Base-by-base conservation (phyloP, 768 basidiomycete genomes). In the Russula abietina region DNA sequence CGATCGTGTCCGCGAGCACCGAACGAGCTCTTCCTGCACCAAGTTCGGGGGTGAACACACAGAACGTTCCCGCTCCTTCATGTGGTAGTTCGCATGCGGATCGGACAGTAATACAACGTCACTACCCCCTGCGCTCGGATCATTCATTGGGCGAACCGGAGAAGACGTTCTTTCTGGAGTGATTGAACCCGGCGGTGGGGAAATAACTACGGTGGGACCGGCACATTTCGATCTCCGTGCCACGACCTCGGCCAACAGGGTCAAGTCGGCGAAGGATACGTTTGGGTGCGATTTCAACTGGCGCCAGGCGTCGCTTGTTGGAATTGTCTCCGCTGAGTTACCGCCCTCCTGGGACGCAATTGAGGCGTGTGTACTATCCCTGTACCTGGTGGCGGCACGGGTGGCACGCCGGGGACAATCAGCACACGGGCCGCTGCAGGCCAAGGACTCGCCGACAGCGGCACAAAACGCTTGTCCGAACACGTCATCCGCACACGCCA, bases 401-500 rank as follows among this genome's bases (percentile, higher is more conserved):
- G n/a, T 65, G 57, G 69, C 71, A 64, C 76, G n/a, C n/a, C n/a
- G 73, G 2, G 87, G 85, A 66, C 85, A 89, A 67, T 81, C 77
- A 48, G 75, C 72, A 70, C 87, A 90, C 24, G 79, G 78, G 3
- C 76, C 66, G 12, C 76, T 72, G n/a, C 77, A 74, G 57, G 84
- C 79, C 17, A 87, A 74, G 32, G 86, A 81, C 64, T 85, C 79
- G 65, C 80, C 81, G 48, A 94, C 83, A 24, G 89, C 89, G 43
- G 79, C 79, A 71, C 93, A 95, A 73, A 95, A 95, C 6, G 91
- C 92, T 70, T 88, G 87, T 11, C 92, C 92, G 67, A 94, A 94
- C 24, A 81, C 80, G 72, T 94, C 93, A 69, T 89, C 87, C 4
- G 86, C 87, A 71, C 93, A 95, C 4, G 91, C 93, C 57, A 82